Evolutionary conservation across 345 rosid genomes (phyloP).

Genomic region (Cardiospermum halicacabum): DNA sequence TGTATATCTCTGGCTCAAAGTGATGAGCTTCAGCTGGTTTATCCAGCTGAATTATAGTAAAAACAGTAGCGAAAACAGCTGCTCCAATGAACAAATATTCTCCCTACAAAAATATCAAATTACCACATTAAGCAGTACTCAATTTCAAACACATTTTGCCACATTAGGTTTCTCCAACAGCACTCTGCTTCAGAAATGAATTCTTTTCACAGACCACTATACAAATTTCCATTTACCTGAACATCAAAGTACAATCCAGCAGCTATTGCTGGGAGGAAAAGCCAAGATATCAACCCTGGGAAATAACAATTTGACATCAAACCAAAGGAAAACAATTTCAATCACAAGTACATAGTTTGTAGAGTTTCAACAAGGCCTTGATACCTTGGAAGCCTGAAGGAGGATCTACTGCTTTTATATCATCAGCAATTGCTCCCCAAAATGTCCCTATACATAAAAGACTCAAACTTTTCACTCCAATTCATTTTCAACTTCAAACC

Average conservation of each 20-base stretch:
- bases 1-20: slow-evolving; percentile 90
- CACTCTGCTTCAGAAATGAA: background rate
- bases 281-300: slow-evolving; percentile 73
- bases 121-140: too few relatives aligned
- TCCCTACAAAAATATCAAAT: slow-evolving; percentile 35
- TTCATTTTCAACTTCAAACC: background rate
- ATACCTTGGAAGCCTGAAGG: slow-evolving; percentile 83
- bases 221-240: slow-evolving; percentile 42
- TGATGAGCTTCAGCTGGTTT: slow-evolving; percentile 90
- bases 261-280: slow-evolving; percentile 81
- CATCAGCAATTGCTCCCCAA: slow-evolving; percentile 70
- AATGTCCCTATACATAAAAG: slow-evolving; percentile 39
- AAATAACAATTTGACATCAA: slow-evolving; percentile 1
- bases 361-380: background rate
- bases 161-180: slow-evolving; percentile 3
- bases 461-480: background rate
- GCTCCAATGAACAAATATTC: slow-evolving; percentile 85
- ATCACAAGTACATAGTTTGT: background rate
- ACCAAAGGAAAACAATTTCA: background rate
- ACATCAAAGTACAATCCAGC: slow-evolving; percentile 63
- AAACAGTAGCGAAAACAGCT: slow-evolving; percentile 54
- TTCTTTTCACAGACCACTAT: background rate
- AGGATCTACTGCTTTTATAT: slow-evolving; percentile 52
- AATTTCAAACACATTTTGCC: too few relatives aligned
- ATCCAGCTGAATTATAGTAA: slow-evolving; percentile 78